Evolutionary conservation across 1,284 basidiomycete species (phyloP).

Genomic region (Amylostereum areolatum): DNA sequence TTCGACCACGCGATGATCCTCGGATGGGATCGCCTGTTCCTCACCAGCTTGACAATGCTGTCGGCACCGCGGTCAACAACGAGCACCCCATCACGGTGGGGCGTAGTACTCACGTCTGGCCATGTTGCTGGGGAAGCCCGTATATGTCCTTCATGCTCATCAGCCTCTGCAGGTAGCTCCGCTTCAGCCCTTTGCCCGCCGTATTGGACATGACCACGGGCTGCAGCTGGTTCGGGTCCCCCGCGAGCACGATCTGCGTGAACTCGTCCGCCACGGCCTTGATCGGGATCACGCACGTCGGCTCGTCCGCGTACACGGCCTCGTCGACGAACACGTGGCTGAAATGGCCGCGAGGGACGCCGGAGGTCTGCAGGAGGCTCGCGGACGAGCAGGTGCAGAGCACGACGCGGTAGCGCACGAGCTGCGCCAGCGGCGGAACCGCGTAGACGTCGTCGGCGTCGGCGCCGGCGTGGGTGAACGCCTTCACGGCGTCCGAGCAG

Average conservation of each 20-base stretch:
- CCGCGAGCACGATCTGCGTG: conserved; percentile 53
- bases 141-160: conserved; percentile 42
- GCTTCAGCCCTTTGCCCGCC: conserved; percentile 42
- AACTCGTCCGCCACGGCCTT: conserved; percentile 43
- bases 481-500: conserved; percentile 18
- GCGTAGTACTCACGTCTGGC: too few species aligned
- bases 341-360: conserved; percentile 30
- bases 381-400: conserved; percentile 50
- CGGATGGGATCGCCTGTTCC: conserved; percentile 54
- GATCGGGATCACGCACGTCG: conserved; percentile 51
- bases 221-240: conserved; percentile 59
- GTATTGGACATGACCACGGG: conserved; percentile 51
- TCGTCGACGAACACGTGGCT: conserved; percentile 35
- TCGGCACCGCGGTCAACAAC: too few species aligned
- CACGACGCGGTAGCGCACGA: conserved; percentile 39
- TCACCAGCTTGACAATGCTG: conserved; percentile 44
- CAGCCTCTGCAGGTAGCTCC: conserved; percentile 51
- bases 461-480: conserved; percentile 24
- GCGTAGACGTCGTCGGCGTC: conserved; percentile 35
- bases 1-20: conserved; percentile 55
- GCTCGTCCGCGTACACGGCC: conserved; percentile 46
- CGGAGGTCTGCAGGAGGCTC: conserved; percentile 37
- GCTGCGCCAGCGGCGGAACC: conserved; percentile 28
- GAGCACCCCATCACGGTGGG: too few species aligned
- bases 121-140: conserved; percentile 14